These are phyloP conservation scores for Roridomyces roridus DNA, from an alignment of 768 basidiomycete genomes.

Conservation along the genomic window DNA sequence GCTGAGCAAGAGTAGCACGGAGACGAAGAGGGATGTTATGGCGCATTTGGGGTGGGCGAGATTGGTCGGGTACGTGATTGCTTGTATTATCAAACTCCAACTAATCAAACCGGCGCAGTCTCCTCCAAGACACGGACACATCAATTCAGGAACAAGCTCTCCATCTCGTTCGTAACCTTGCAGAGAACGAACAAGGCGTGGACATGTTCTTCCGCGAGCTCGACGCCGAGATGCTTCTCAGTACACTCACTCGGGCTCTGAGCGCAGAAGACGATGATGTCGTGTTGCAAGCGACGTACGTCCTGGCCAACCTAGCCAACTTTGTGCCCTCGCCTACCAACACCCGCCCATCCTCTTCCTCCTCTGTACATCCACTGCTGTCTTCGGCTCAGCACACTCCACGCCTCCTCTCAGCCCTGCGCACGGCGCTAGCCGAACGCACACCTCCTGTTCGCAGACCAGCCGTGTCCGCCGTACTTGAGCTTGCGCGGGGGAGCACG, in stretches of 20 bases:
- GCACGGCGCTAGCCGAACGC: slow-evolving; percentile 63
- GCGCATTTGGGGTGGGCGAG: slow-evolving; percentile 68
- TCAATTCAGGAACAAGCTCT: slow-evolving; percentile 76
- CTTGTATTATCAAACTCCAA: not conserved
- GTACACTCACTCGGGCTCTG: slow-evolving; percentile 53
- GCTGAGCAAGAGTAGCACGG: slow-evolving; percentile 64
- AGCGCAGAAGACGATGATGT: slow-evolving; percentile 60
- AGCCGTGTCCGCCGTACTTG: slow-evolving; percentile 63
- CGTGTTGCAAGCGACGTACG: slow-evolving; percentile 55
- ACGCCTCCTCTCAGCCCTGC: slow-evolving; percentile 58
- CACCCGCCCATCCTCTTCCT: no score
- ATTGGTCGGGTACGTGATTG: slow-evolving; percentile 58
- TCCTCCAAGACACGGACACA: slow-evolving; percentile 57
- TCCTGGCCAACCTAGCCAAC: slow-evolving; percentile 75
- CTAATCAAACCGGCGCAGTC: slow-evolving; percentile 39
- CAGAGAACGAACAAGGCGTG: slow-evolving; percentile 70
- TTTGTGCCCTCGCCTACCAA: slow-evolving; percentile 58
- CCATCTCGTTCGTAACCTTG: slow-evolving; percentile 69
- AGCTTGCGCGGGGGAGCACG: slow-evolving; percentile 55
- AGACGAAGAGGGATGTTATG: slow-evolving; percentile 73
- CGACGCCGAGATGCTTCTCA: slow-evolving; percentile 50
- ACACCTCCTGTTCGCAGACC: slow-evolving; percentile 65
- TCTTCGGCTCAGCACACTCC: slow-evolving; percentile 40
- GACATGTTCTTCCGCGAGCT: slow-evolving; percentile 63
- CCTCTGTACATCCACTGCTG: no score